phyloP scores from a whole-genome alignment of 768 basidiomycete species.

The Dioszegia aurantiaca region DNA sequence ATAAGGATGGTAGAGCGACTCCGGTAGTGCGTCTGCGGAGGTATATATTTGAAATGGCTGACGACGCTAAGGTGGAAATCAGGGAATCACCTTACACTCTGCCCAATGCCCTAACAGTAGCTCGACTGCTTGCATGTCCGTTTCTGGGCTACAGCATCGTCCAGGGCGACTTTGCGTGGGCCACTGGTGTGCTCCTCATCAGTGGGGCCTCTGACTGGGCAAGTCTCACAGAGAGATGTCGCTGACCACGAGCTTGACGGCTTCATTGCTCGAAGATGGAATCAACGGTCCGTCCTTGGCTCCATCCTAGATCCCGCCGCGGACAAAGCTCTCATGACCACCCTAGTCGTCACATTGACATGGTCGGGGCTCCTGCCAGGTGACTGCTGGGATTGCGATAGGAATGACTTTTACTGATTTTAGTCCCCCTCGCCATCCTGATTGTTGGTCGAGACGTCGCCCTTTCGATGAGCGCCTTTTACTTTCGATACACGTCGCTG shows the following conservation, averaged over 20 bases:
- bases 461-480: constrained; percentile 26
- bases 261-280: constrained; percentile 77
- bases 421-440: constrained; percentile 79
- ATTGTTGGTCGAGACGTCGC: constrained; percentile 82
- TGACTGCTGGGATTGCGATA: too few species aligned
- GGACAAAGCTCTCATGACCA: constrained; percentile 94
- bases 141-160: constrained; percentile 87
- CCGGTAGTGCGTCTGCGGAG: not conserved
- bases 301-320: constrained; percentile 95
- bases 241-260: constrained; percentile 72
- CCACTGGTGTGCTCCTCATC: constrained; percentile 78
- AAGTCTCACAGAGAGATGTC: constrained; percentile 39
- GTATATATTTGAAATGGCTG: too few species aligned
- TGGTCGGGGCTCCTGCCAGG: constrained; percentile 75
- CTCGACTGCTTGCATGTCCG: constrained; percentile 84
- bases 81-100: constrained; percentile 66
- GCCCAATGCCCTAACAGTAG: constrained; percentile 83
- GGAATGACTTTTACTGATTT: too few species aligned
- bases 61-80: constrained; percentile 26
- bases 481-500: constrained; percentile 55
- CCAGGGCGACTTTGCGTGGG: constrained; percentile 71
- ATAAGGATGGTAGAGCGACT: too few species aligned
- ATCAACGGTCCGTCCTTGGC: constrained; percentile 86
- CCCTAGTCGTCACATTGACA: constrained; percentile 78
- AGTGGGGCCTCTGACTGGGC: constrained; percentile 93